phyloP scores from a whole-genome alignment of 495 filamentous ascomycete genomes.

The Penicillium alfredii region DNA sequence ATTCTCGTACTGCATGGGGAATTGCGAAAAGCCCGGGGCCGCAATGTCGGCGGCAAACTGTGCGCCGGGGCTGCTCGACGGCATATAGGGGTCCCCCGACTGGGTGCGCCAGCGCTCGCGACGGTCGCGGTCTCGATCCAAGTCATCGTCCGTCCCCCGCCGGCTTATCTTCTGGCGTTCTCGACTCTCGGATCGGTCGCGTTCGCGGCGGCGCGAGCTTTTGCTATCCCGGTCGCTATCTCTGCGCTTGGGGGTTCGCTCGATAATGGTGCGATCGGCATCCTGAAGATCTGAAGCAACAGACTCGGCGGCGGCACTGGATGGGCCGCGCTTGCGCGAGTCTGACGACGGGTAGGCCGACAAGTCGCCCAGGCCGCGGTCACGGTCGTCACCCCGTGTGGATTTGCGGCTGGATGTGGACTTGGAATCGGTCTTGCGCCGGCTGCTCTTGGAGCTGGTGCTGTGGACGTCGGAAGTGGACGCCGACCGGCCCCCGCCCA shows the following conservation, averaged over 20 bases:
- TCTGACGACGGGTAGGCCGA: conserved; percentile 31
- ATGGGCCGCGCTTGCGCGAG: conserved; percentile 29
- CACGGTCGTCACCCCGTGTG: conserved; percentile 52
- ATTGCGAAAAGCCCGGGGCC: conserved; percentile 40
- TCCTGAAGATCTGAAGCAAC: conserved; percentile 37
- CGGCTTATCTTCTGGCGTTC: conserved; percentile 29
- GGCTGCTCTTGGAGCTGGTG: conserved; percentile 30
- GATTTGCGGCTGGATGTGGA: conserved; percentile 44
- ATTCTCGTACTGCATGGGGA: conserved; percentile 37
- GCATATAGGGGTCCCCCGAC: conserved; percentile 29
- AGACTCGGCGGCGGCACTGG: conserved; percentile 40
- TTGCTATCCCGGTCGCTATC: conserved; percentile 32
- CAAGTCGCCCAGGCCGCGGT: conserved; percentile 41
- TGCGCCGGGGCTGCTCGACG: conserved; percentile 21
- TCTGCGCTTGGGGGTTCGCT: conserved; percentile 29
- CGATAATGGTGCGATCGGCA: conserved; percentile 24
- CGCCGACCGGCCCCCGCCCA: conserved; percentile 39
- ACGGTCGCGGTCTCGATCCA: conserved; percentile 26
- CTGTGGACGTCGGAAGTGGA: conserved; percentile 31
- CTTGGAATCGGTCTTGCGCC: conserved; percentile 32
- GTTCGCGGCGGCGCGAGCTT: conserved; percentile 26
- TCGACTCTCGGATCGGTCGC: conserved; percentile 27
- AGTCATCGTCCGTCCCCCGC: conserved; percentile 22
- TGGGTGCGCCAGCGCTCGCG: conserved; percentile 29
- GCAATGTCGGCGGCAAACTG: conserved; percentile 32